phyloP scores from a whole-genome alignment of 768 basidiomycete genomes.

The Pleurotus giganteus region DNA sequence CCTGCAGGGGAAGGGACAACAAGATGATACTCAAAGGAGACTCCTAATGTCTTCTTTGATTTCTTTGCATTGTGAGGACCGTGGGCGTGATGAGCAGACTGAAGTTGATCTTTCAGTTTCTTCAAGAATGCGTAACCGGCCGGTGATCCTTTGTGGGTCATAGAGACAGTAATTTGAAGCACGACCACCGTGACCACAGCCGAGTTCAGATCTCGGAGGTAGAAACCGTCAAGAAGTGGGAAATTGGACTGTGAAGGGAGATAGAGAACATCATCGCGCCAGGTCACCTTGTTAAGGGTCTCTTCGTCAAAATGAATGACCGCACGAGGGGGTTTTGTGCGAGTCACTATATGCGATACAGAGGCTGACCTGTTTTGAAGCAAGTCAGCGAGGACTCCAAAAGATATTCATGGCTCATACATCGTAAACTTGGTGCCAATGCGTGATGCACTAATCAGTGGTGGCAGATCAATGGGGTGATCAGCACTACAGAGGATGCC shows the following conservation, averaged over 20 bases:
- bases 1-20: slow-evolving; percentile 4
- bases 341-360: too few species aligned
- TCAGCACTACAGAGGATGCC: neutral
- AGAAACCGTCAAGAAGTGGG: slow-evolving; percentile 1
- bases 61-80: neutral
- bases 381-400: neutral
- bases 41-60: neutral
- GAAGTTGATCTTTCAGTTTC: neutral
- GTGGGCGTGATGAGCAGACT: neutral
- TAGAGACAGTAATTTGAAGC: neutral
- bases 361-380: neutral
- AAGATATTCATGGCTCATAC: neutral
- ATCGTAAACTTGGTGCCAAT: too few species aligned
- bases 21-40: slow-evolving; percentile 1
- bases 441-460: neutral
- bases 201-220: neutral
- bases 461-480: neutral
- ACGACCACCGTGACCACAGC: neutral
- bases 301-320: neutral
- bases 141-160: neutral
- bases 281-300: neutral
- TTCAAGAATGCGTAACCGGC: neutral
- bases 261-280: neutral
- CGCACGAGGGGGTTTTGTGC: neutral
- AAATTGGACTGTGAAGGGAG: slow-evolving; percentile 1